phyloP scores from a whole-genome alignment of 768 basidiomycete species.

The Rubroboletus pulcherrimus region DNA sequence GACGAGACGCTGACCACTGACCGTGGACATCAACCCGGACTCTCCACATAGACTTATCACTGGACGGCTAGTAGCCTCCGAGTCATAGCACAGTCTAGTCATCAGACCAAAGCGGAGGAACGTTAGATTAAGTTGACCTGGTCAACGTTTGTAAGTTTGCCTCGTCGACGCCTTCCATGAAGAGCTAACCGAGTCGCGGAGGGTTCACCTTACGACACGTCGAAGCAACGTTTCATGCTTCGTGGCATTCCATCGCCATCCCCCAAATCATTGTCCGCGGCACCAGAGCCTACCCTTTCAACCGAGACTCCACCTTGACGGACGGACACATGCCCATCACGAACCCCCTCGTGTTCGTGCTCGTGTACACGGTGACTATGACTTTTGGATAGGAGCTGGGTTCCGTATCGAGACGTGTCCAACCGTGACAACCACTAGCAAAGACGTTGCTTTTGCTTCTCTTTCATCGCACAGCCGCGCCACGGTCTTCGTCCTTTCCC shows the following conservation, averaged over 20 bases:
- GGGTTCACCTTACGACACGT: neutral
- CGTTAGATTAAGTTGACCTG: neutral
- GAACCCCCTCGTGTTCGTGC: conserved; percentile 7
- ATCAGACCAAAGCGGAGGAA: neutral
- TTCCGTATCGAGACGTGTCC: neutral
- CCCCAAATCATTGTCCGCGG: conserved; percentile 7
- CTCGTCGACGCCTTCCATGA: neutral
- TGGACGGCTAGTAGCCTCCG: neutral
- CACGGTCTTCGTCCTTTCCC: neutral
- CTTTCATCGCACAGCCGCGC: neutral
- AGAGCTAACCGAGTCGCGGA: neutral
- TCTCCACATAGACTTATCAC: neutral
- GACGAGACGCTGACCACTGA: neutral
- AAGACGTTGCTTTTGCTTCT: neutral
- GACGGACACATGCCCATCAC: neutral
- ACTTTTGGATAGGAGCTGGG: neutral
- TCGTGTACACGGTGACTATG: neutral
- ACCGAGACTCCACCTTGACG: conserved; percentile 4
- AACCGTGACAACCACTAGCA: neutral
- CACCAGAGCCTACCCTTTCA: neutral
- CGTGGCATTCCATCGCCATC: conserved; percentile 7
- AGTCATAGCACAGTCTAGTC: neutral
- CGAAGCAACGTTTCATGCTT: neutral
- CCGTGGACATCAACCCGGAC: neutral
- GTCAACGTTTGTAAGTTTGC: neutral